Evolutionary conservation across 805 yeast species (phyloP), one percentile per base, ranked within the genome.

Genomic region (Lachancea meyersii): DNA sequence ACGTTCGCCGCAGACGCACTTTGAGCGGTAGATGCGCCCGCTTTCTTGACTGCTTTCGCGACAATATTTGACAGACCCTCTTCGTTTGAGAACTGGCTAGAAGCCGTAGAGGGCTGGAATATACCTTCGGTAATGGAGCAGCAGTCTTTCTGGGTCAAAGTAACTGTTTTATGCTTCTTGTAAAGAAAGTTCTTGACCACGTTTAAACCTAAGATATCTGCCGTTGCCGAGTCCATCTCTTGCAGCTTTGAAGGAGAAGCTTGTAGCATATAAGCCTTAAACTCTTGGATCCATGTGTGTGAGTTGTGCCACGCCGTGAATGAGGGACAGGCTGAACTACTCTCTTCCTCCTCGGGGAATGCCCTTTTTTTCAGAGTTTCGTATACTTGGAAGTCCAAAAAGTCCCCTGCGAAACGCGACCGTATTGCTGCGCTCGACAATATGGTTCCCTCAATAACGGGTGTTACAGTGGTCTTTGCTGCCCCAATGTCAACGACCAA

Each of bases 321-420:
- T 26, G 32, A 31, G 22, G 24, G 41, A 23, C 4, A 30, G 31
- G 2, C 18, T 26, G 13, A 14, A 23, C 35, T 42, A 44, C 27
- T 30, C 28, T 18, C 31, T 6, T 38, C 38, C 19, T 46, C 40
- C 4, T 22, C 33, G 14, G 7, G 18, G n/a, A 38, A 10, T 4
- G 13, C 31, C 19, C 27, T 24, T 3, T 64, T 50, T 44, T 68
- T 63, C 48, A 72, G 71, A 53, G 65, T 75, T 39, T 75, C 68
- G 49, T 74, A 61, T 2, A 80, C 68, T 63, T 84, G 86, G 40
- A 77, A 70, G 59, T 82, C 84, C 43, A 85, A 61, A 60, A 82
- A 89, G 60, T 88, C 91, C 8, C 97, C 97, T 3, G 89, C 96
- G 58, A 74, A 84, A 52, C 77, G 79, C 13, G 86, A 75, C 60